Conservation (phyloP, 2,329 filamentous ascomycete species). For the Alternaria arbusti region DNA sequence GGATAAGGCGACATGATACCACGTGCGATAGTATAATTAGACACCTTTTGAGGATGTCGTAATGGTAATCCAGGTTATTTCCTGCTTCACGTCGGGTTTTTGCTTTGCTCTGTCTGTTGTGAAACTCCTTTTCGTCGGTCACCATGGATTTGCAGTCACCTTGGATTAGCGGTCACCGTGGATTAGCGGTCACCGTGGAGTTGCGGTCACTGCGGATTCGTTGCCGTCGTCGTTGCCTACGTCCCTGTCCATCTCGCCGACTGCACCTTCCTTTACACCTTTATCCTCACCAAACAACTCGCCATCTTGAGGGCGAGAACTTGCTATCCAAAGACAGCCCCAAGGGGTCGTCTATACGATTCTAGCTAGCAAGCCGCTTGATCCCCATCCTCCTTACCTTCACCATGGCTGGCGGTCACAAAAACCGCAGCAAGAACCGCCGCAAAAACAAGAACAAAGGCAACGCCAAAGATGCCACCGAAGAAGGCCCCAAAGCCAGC, state of each 20-base stretch:
- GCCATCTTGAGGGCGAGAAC: neutral
- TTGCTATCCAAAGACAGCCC: neutral
- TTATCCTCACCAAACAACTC: neutral
- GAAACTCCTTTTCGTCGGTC: neutral
- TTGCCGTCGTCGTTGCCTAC: neutral
- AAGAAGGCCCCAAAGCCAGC: neutral
- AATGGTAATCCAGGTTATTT: constrained; percentile 13
- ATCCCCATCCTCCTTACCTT: neutral
- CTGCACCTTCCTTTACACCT: neutral
- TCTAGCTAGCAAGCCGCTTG: neutral
- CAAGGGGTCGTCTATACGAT: neutral
- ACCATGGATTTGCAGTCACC: neutral
- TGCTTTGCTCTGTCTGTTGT: neutral
- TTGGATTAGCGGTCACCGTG: neutral
- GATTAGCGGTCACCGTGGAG: neutral
- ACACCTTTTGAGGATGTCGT: neutral
- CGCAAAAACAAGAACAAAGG: neutral
- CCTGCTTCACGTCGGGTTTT: neutral
- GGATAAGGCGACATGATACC: constrained; percentile 10
- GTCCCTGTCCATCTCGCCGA: neutral
- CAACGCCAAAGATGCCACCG: neutral
- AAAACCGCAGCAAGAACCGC: neutral
- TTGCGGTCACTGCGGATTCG: neutral
- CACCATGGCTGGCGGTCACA: neutral
- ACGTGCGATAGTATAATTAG: constrained; percentile 9